Evolutionary conservation across 225 moss, liverwort and hornwort genomes (phyloP), one percentile per base, ranked within the genome.

Genomic region (Sphagnum contortum): DNA sequence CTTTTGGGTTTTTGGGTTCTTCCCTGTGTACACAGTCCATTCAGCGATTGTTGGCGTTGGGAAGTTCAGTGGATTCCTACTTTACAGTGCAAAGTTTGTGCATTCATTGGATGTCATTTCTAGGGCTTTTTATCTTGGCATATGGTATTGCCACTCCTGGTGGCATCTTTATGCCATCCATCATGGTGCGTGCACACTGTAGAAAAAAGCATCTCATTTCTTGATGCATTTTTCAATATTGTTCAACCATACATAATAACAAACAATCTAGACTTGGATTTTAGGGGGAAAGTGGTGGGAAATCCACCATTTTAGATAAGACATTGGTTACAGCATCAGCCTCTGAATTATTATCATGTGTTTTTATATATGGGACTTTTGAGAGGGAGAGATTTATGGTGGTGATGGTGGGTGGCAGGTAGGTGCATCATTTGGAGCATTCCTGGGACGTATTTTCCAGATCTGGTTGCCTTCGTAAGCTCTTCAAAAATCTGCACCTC

Each of bases 81-180:
- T 92, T 92, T 49, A 84, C 81, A 48, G 69, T 81, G 49, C 70
- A 60, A 50, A 89, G 85, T 59, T 74, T 92, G 57, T 61, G 77
- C 57, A 76, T 92, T 8, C 87, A 92, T 59, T 81, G 76, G 48
- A 81, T 74, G 67, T 85, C 89, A 4, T 92, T 87, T 71, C 75
- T 89, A 49, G 52, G 81, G 52, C 82, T 92, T 44, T 92, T 92
- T 72, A 83, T 78, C 55, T 77, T 92, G 52, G 82, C 92, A 47
- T 89, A 92, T 59, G 92, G 92, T 50, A 87, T 92, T 71, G 87
- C 92, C 29, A 89, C 92, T 63, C 92, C 89, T 2, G 89, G 92
- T 70, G 92, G 92, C 70, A 87, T 92, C 59, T 92, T 92, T 47
- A 87, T 88, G 85, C 92, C 92, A 47, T 83, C 87, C 52, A 87